These are phyloP conservation scores for Ogataea populi-albae DNA, from an alignment of 805 yeast species.

Conservation along the genomic window DNA sequence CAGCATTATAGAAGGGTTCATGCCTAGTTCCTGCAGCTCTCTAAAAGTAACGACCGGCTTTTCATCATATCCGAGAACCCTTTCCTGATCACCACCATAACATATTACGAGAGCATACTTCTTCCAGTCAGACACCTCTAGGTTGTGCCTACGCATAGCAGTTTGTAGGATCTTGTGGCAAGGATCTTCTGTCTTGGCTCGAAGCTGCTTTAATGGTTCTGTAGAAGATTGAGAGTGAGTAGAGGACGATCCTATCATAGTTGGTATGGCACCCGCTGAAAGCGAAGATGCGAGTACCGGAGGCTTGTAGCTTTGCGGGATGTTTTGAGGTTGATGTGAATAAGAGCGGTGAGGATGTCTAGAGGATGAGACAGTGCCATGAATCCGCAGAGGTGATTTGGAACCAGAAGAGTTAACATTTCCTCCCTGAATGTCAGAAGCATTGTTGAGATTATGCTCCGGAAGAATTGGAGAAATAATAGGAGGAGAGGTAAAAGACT, in stretches of 20 bases:
- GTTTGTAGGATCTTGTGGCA: constrained; percentile 84
- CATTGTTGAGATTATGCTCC: too few species aligned
- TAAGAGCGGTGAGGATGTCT: constrained; percentile 5
- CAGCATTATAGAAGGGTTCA: constrained; percentile 89
- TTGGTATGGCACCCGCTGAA: constrained; percentile 12
- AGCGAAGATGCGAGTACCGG: constrained; percentile 9
- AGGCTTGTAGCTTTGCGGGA: constrained; percentile 9
- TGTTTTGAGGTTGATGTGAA: constrained; percentile 1
- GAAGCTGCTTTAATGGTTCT: constrained; percentile 78
- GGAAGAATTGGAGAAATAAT: constrained; percentile 18
- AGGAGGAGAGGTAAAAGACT: constrained; percentile 19
- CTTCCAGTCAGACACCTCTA: constrained; percentile 78
- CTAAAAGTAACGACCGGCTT: constrained; percentile 84
- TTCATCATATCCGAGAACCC: constrained; percentile 79
- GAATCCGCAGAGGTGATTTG: constrained; percentile 3
- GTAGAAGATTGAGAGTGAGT: constrained; percentile 7
- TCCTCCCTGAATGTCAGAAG: too few species aligned
- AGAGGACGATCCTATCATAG: constrained; percentile 1
- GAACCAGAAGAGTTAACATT: constrained; percentile 7
- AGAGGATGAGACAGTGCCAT: constrained; percentile 6
- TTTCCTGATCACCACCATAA: constrained; percentile 88
- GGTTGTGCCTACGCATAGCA: constrained; percentile 81
- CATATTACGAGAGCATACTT: constrained; percentile 86
- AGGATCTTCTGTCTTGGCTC: constrained; percentile 89
- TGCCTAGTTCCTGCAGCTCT: constrained; percentile 79